phyloP scores from a whole-genome alignment of 2,329 filamentous ascomycete genomes.

The Myriosclerotinia curreyana region DNA sequence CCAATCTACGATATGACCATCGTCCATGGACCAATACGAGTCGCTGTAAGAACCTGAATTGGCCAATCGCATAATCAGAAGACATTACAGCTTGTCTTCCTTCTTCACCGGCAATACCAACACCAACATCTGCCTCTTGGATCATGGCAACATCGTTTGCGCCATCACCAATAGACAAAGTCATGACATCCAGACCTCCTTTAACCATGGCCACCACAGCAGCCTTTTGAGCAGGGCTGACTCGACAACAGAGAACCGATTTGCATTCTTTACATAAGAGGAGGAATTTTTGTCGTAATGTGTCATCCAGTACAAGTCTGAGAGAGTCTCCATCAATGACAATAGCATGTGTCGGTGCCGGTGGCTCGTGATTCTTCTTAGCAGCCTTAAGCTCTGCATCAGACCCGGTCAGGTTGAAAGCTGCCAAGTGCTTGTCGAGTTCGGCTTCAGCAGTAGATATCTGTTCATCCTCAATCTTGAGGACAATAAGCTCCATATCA shows the following conservation, averaged over 20 bases:
- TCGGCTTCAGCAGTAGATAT: constrained; percentile 61
- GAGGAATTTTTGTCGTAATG: constrained; percentile 85
- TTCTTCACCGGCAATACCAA: constrained; percentile 91
- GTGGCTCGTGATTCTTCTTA: constrained; percentile 79
- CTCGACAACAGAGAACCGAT: constrained; percentile 93
- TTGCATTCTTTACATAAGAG: constrained; percentile 96
- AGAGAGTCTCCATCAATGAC: constrained; percentile 94
- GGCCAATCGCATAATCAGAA: constrained; percentile 90
- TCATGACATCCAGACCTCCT: constrained; percentile 92
- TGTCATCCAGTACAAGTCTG: constrained; percentile 79
- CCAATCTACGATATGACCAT: constrained; percentile 93
- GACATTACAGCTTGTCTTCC: constrained; percentile 93
- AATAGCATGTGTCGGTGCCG: constrained; percentile 82
- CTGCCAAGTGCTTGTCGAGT: constrained; percentile 68
- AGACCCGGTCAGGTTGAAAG: constrained; percentile 77
- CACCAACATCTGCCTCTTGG: constrained; percentile 93
- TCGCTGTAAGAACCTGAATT: constrained; percentile 84
- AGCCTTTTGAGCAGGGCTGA: constrained; percentile 94
- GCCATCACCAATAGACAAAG: constrained; percentile 86
- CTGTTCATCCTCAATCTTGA: constrained; percentile 79
- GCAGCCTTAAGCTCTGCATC: constrained; percentile 81
- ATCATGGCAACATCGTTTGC: constrained; percentile 98
- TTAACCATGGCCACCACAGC: constrained; percentile 97
- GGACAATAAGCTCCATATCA: constrained; percentile 92
- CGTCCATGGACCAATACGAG: constrained; percentile 86